A percentile compares a stretch with the other conserved stretches of the same genome.
Evolutionary conservation across 257 asterid genomes (phyloP).

Genomic region (Osmanthus fragrans): DNA sequence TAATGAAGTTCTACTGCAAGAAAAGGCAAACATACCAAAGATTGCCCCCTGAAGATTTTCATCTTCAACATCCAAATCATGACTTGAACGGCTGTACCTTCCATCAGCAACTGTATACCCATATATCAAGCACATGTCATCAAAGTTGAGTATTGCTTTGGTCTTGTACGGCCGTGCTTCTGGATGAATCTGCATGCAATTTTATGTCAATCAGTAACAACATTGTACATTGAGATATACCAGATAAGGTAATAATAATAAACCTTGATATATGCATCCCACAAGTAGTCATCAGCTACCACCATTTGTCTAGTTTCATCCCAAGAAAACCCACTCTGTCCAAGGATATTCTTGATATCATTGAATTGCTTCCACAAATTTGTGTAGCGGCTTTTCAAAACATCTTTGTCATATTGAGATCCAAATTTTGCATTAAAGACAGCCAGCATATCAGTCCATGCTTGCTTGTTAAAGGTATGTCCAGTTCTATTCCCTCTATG

Average conservation of each 20-base stretch:
- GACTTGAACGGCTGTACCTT: slow-evolving; percentile 48
- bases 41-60: slow-evolving; percentile 31
- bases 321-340: slow-evolving; percentile 47
- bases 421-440: slow-evolving; percentile 47
- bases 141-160: slow-evolving; percentile 36
- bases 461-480: slow-evolving; percentile 42
- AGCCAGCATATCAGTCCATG: slow-evolving; percentile 46
- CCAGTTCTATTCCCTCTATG: slow-evolving; percentile 40
- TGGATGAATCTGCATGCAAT: slow-evolving; percentile 38
- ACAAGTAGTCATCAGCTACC: slow-evolving; percentile 38
- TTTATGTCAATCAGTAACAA: background rate
- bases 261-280: slow-evolving; percentile 47
- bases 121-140: slow-evolving; percentile 42
- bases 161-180: slow-evolving; percentile 37
- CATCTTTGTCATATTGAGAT: slow-evolving; percentile 48
- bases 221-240: background rate
- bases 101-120: slow-evolving; percentile 46
- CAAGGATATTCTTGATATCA: slow-evolving; percentile 37
- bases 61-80: slow-evolving; percentile 43
- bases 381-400: slow-evolving; percentile 44
- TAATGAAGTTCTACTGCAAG: slow-evolving; percentile 5
- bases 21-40: slow-evolving; percentile 25
- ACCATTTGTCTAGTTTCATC: slow-evolving; percentile 45
- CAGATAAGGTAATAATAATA: background rate
- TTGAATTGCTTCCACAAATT: slow-evolving; percentile 48